Evolutionary conservation across 2,329 filamentous ascomycete species (phyloP), one percentile per base, ranked within the genome.

Genomic region (Monosporascus sp.): DNA sequence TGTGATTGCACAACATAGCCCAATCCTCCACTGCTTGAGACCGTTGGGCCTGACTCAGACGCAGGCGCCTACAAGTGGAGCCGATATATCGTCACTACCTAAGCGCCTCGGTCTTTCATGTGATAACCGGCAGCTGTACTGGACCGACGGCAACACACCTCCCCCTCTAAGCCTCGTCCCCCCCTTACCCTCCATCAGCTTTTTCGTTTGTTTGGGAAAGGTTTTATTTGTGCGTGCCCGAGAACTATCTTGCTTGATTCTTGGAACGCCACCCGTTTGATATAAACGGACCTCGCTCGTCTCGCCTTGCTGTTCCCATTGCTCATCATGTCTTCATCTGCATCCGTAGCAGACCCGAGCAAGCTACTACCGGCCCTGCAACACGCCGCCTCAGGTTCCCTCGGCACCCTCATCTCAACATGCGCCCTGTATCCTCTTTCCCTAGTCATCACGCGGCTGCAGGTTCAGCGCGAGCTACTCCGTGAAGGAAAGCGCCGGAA

Each of bases 401-500:
- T 85, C 0, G 91, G 90, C 37, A 88, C 90, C 0, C 87, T 89
- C 17, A 80, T 93, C 55, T 89, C 91, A 11, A 93, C 92, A 62
- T 78, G 91, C 47, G 72, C 85, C 52, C 85, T 90, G 6, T 95
- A 96, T 67, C 92, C 91, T 2, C 80, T 96, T 53, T 88, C 90
- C 63, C 81, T 95, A 44, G 83, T 94, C 57, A 87, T 91, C 52
- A 91, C 91, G 26, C 83, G 91, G 27, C 79, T 96, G 47, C 91
- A 95, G 71, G 87, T 90, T 3, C 90, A 94, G 72, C 80, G 80
- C 41, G 82, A 82, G 61, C 71, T 84, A 17, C 74, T 71, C 37
- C 73, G 71, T 16, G 61, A 66, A 40, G 61, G 63, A 16, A 51
- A 52, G 63, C 3, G 9, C 27, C 27, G 27, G 27, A 14, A 31